Conservation (phyloP, 73 alveolate species). For the Blepharisma stoltei region DNA sequence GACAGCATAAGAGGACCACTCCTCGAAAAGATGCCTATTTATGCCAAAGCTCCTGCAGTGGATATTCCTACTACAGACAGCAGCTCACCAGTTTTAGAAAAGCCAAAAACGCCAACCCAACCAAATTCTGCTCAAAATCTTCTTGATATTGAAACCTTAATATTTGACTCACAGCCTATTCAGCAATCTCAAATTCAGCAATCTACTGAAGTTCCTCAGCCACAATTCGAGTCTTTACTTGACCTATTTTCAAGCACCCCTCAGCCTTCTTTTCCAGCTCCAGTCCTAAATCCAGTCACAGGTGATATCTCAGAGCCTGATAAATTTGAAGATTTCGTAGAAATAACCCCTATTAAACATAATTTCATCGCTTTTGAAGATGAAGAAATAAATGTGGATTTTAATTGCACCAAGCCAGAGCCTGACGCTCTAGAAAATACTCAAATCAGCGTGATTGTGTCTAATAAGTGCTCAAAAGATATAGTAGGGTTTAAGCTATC, state of each 20-base stretch:
- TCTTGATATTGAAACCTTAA: background rate
- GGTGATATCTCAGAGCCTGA: background rate
- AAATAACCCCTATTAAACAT: background rate
- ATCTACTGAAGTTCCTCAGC: background rate
- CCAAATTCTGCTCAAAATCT: background rate
- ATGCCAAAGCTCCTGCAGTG: conserved; percentile 50
- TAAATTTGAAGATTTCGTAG: background rate
- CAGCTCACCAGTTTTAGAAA: conserved; percentile 22
- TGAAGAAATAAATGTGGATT: conserved; percentile 34
- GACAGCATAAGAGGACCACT: conserved; percentile 50
- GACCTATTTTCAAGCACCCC: background rate
- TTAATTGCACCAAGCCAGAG: conserved; percentile 39
- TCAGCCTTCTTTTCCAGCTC: background rate
- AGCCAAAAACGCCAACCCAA: conserved; percentile 36
- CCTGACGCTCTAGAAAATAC: background rate
- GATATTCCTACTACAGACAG: conserved; percentile 39
- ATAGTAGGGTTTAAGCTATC: conserved; percentile 43
- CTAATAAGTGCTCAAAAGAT: conserved; percentile 35
- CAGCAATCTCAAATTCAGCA: background rate
- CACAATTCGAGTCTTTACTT: background rate
- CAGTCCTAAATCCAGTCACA: background rate
- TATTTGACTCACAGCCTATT: background rate
- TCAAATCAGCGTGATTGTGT: conserved; percentile 34
- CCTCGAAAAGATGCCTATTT: conserved; percentile 58
- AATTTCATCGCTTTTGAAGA: conserved; percentile 46